Base-by-base conservation (phyloP, 345 rosid species). In the Nasturtium officinale region DNA sequence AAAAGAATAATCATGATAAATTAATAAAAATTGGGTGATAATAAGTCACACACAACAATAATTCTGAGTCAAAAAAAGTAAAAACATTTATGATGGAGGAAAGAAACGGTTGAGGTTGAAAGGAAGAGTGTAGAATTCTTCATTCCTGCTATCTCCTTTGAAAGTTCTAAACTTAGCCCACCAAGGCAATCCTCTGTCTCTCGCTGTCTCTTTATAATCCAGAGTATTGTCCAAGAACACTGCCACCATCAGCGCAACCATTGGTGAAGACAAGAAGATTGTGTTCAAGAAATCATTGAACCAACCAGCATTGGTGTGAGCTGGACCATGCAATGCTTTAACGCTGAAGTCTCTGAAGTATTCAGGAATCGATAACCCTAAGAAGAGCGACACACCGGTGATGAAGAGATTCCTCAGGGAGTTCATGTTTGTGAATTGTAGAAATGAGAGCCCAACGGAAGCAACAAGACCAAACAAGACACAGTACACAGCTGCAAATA, bases 361-460 rank as follows among this genome's bases (percentile, higher is more conserved):
- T 28, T 87, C 90, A 0, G 99, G 99, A 23, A 96, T 68, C 0
- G 98, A 96, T 77, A 92, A 51, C 13, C 99, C 99, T 38, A 96
- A 77, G 84, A 89, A 96, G 78, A 96, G 85, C 3, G 99, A 83
- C 6, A 96, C 94, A 0, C 98, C 98, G 0, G 70, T 55, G 53
- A 92, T 89, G 88, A 96, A 96, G 73, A 96, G 94, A 74, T 90
- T 92, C 71, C 99, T 85, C 82, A 92, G 79, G n/a, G 98, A 92
- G 84, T 96, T 96, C 99, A 96, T 92, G 85, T 96, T 96, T 57
- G 97, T 92, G 83, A 92, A 96, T 80, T 96, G 99, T 74, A 96
- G 75, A 73, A 96, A 96, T 8, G 98, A 92, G 69, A 96, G 83
- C 25, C 99, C 99, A 72, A 90, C 92, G 5, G 98, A 90, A 75